Base-by-base conservation (phyloP, 2,329 filamentous ascomycete species). In the Trichophyton rubrum region DNA sequence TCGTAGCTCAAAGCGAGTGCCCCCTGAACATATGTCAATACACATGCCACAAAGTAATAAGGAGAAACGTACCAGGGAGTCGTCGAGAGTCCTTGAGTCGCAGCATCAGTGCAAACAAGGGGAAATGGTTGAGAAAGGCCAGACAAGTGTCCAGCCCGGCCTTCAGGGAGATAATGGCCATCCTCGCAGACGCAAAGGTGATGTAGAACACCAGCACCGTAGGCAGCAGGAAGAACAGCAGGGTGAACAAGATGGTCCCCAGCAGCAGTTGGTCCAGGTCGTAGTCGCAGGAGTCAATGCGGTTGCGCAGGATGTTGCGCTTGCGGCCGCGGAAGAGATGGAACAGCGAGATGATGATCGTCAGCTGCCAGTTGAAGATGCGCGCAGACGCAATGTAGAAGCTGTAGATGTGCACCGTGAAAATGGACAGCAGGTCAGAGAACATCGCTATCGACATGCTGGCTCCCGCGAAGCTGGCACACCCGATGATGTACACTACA, bases 241-340 rank as follows among this genome's bases (percentile, higher is more conserved):
- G 79, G 0, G 93, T 97, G 71, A 99, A 99, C 20, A 99, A 79
- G 62, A 99, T 97, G 0, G 93, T 99, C 63, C 93, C 93, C 6
- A 99, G 85, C 5, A 99, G 85, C 3, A 99, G 83, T 75, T 99
- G 95, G 71, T 99, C 93, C 24, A 99, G 82, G 71, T 97, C 93
- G 75, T 99, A 99, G 75, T 97, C 93, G 79, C 93, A 99, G 55
- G 91, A 96, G 72, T 99, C 93, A 68, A 99, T 97, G 75, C 93
- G 90, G 70, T 96, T 96, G 63, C 95, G 88, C 22, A 99, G 82
- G 15, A 99, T 87, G 67, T 99, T 99, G 71, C 95, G 88, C 74
- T 99, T 99, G 78, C 96, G 97, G 62, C 93, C 95, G 35, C 92
- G 89, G 71, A 99, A 99, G 8, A 99, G 85, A 72, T 99, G 95